These are phyloP conservation scores for Domatiomyces globalis DNA, from an alignment of 2,329 filamentous ascomycete species.

Conservation along the genomic window DNA sequence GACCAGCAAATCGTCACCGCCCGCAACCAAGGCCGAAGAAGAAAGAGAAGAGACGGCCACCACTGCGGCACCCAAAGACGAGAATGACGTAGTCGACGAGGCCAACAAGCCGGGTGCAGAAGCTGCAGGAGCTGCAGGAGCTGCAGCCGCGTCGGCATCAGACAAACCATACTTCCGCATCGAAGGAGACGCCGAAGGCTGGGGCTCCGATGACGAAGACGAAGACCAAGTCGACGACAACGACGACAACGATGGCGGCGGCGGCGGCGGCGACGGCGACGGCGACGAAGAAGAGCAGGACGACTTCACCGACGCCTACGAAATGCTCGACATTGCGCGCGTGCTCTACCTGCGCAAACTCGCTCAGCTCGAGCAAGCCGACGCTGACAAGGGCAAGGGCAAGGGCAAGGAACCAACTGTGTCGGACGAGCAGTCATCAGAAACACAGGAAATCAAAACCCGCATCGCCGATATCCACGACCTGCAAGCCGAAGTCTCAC, in stretches of 20 bases:
- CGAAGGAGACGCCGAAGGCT: slow-evolving; percentile 74
- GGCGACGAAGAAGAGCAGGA: slow-evolving; percentile 50
- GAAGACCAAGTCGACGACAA: slow-evolving; percentile 36
- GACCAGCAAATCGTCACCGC: neutral
- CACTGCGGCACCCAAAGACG: slow-evolving; percentile 23
- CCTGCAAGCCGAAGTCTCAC: slow-evolving; percentile 85
- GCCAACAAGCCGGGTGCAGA: slow-evolving; percentile 21
- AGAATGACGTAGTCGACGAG: slow-evolving; percentile 22
- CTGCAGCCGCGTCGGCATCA: slow-evolving; percentile 13
- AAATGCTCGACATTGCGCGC: slow-evolving; percentile 49
- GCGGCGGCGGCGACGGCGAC: slow-evolving; percentile 50
- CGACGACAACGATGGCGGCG: slow-evolving; percentile 42
- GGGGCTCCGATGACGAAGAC: slow-evolving; percentile 65
- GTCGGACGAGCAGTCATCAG: slow-evolving; percentile 21
- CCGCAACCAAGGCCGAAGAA: slow-evolving; percentile 12
- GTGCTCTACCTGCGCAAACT: slow-evolving; percentile 45
- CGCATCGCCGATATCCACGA: slow-evolving; percentile 86
- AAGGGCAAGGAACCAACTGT: slow-evolving; percentile 18
- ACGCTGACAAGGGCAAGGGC: slow-evolving; percentile 28
- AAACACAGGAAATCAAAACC: slow-evolving; percentile 55
- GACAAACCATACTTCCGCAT: slow-evolving; percentile 84
- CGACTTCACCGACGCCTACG: slow-evolving; percentile 50
- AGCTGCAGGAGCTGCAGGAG: no score
- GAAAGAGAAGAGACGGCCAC: slow-evolving; percentile 27
- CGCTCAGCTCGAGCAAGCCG: slow-evolving; percentile 29